Evolutionary conservation across 2,329 filamentous ascomycete species (phyloP), one percentile per base, ranked within the genome.

Genomic region (Pseudogymnoascus sp.): DNA sequence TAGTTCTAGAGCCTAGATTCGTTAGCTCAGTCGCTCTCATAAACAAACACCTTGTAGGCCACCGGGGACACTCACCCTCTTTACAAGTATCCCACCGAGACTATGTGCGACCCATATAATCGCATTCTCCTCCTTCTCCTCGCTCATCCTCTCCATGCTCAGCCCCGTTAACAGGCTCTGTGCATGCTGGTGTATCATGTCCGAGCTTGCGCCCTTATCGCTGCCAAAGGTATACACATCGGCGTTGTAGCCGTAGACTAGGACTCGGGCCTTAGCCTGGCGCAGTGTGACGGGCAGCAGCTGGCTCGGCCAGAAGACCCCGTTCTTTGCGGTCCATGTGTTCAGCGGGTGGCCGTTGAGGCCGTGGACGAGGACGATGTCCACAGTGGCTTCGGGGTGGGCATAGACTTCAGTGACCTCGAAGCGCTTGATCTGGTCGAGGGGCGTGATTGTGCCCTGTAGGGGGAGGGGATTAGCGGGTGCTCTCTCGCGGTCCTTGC

Each of bases 21-120:
- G 39, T 61, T 19, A 26, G 59, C 7, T 23, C 8, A 12, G 23
- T 37, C 19, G 21, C 16, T 29, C 10, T 21, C 2, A 2, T 16
- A 26, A n/a, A 16, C 5, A 31, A 14, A 3, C 11, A 3, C 19
- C 21, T 12, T 11, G 2, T n/a, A 5, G 29, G 29, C 10, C 10
- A 5, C n/a, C 12, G 14, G 7, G 26, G 11, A 33, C 12, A 61
- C 67, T 60, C 21, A 65, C 63, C 55, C 86, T 79, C 73, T 92
- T 92, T 60, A 88, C 81, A 1, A 92, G 76, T 64, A 91, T 83
- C 6, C 89, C 89, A 3, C 89, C 89, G 1, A 92, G 77, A 61
- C 87, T 89, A 72, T 92, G 89, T 60, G 83, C 87, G 37, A 92
- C 83, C 78, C 88, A 92, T 65, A 92, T 86, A 67, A 92, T 89